Evolutionary conservation across 768 basidiomycete genomes (phyloP), one percentile per base, ranked within the genome.

Genomic region (Lactarius quietus): DNA sequence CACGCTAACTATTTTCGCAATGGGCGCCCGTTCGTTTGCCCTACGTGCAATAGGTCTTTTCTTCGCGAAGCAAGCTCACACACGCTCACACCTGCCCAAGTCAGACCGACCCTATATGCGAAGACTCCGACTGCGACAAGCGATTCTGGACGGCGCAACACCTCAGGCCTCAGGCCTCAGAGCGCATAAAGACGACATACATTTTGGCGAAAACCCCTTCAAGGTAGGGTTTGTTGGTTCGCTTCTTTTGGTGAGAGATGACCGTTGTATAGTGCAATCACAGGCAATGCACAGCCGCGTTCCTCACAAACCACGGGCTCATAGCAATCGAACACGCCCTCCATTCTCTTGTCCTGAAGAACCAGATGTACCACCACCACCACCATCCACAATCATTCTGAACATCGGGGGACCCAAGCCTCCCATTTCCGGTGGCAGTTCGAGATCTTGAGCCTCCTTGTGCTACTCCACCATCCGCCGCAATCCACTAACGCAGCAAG

Each of bases 111-210:
- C 88, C 89, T 64, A 76, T 70, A 5, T 99, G 97, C 73, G 73
- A 78, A 3, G 78, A 84, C 63, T 72, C 76, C 0, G 81, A 78
- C 14, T 99, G 96, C 74, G 80, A 73, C 26, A 98, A 95, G 76
- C 83, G 87, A 10, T 98, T 98, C 74, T 98, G 96, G 96, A 98
- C 95, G 0, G 72, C 82, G 3, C 93, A 97, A 66, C 95, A 97
- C 70, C 81, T 96, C 10, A 85, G 80, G 28, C n/a, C n/a, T n/a
- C n/a, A n/a, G n/a, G n/a, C n/a, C n/a, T n/a, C n/a, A n/a, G n/a
- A n/a, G 81, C 82, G 15, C 97, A 99, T 73, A 74, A 81, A 67
- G 82, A 84, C 17, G 53, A 70, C 12, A 81, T 84, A 71, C 96
- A 98, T 71, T 83, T 84, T 52, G 86, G 87, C 10, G 82, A 83